Percentiles rank a stretch among this genome's conserved stretches.
Evolutionary conservation across 768 basidiomycete genomes (phyloP).

Genomic region (Saitozyma podzolica): DNA sequence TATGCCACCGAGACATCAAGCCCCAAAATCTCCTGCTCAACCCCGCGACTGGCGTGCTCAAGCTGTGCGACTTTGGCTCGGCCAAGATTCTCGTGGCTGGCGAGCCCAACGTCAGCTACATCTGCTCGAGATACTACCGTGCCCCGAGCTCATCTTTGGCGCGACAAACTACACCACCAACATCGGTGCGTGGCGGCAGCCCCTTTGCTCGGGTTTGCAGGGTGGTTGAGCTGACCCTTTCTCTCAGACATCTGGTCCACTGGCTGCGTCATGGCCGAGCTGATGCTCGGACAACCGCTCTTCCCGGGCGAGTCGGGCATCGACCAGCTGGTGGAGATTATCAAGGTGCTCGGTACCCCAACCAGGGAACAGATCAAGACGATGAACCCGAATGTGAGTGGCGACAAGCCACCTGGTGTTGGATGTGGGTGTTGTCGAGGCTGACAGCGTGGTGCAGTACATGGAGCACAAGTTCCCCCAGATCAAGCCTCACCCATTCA

Average conservation of each 20-base stretch:
- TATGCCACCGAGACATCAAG: slow-evolving; percentile 99
- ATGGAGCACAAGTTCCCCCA: slow-evolving; percentile 99
- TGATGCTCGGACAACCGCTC: slow-evolving; percentile 97
- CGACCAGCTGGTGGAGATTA: slow-evolving; percentile 98
- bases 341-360: slow-evolving; percentile 98
- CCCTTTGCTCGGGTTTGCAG: not conserved
- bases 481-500: slow-evolving; percentile 99
- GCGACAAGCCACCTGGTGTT: not conserved
- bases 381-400: slow-evolving; percentile 88
- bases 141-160: slow-evolving; percentile 98
- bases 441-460: slow-evolving; percentile 57
- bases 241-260: slow-evolving; percentile 94
- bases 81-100: slow-evolving; percentile 98
- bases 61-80: slow-evolving; percentile 98
- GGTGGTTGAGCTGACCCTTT: slow-evolving; percentile 4
- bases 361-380: slow-evolving; percentile 99
- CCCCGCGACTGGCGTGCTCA: slow-evolving; percentile 92
- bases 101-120: slow-evolving; percentile 99
- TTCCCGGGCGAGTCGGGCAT: slow-evolving; percentile 97
- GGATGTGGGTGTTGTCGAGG: not conserved
- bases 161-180: slow-evolving; percentile 99
- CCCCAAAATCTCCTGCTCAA: slow-evolving; percentile 98
- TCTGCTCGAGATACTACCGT: slow-evolving; percentile 98
- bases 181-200: slow-evolving; percentile 67
- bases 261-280: slow-evolving; percentile 99